These are phyloP conservation scores for Zychaea mexicana DNA, from an alignment of 371 early-diverging fungal species.

Conservation along the genomic window DNA sequence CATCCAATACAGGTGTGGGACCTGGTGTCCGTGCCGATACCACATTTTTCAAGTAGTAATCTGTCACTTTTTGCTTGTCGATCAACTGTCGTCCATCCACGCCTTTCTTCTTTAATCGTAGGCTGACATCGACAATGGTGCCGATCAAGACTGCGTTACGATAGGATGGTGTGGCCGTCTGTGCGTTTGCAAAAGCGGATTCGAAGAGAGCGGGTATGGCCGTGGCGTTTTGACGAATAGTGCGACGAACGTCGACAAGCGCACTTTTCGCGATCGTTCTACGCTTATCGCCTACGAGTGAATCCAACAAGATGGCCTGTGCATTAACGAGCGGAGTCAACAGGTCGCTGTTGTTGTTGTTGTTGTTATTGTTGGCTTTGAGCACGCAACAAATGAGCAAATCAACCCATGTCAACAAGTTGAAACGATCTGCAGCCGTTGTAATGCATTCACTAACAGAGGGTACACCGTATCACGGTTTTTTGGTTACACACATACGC, in stretches of 20 bases:
- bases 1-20: conserved; percentile 49
- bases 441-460: conserved; percentile 46
- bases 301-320: conserved; percentile 59
- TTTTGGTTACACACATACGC: not conserved
- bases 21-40: conserved; percentile 60
- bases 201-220: conserved; percentile 53
- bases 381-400: conserved; percentile 42
- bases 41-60: conserved; percentile 66
- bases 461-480: not conserved
- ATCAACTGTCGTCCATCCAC: conserved; percentile 33
- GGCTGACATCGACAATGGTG: conserved; percentile 56
- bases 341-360: conserved; percentile 22
- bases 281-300: conserved; percentile 40
- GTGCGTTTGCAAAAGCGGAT: conserved; percentile 41
- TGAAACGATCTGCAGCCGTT: conserved; percentile 59
- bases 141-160: conserved; percentile 64
- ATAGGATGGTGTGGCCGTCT: conserved; percentile 48
- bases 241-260: conserved; percentile 59
- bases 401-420: conserved; percentile 65
- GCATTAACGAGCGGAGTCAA: conserved; percentile 44
- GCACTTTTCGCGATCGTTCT: conserved; percentile 55
- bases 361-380: too few relatives aligned
- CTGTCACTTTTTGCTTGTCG: conserved; percentile 52
- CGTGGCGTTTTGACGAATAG: conserved; percentile 52
- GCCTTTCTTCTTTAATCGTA: conserved; percentile 47